Conservation (phyloP, 441 rosid genomes). For the Erysimum cheiri region DNA sequence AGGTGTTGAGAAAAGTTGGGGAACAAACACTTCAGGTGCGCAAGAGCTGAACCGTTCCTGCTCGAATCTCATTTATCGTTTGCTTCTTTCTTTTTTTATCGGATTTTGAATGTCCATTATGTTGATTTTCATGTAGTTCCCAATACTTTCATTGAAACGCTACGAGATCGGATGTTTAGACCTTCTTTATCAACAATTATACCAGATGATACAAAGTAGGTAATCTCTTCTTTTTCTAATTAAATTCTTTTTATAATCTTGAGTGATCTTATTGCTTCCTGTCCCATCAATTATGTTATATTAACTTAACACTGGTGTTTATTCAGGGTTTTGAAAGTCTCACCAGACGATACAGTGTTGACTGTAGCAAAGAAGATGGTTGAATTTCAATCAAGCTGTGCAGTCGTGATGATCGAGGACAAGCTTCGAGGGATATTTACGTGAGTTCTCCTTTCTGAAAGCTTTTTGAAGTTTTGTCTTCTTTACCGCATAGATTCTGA, state of each 20-base stretch:
- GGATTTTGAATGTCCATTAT: background rate
- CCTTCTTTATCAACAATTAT: constrained; percentile 88
- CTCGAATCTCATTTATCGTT: background rate
- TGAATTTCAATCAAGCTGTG: constrained; percentile 73
- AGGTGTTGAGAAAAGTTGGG: constrained; percentile 96
- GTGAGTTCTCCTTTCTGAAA: constrained; percentile 54
- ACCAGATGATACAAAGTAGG: constrained; percentile 94
- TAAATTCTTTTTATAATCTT: constrained; percentile 11
- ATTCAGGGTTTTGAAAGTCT: constrained; percentile 84
- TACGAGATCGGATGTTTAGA: constrained; percentile 89
- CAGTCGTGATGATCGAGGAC: constrained; percentile 75
- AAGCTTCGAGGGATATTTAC: constrained; percentile 88
- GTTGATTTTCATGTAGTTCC: constrained; percentile 58
- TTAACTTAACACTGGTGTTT: constrained; percentile 18
- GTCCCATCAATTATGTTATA: constrained; percentile 8
- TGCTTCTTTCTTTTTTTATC: constrained; percentile 19
- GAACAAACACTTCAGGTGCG: constrained; percentile 77
- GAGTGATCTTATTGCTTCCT: background rate
- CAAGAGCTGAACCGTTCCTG: constrained; percentile 20
- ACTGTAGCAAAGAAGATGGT: constrained; percentile 84
- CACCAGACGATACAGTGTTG: constrained; percentile 82
- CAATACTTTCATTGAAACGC: constrained; percentile 83
- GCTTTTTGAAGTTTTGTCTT: constrained; percentile 18
- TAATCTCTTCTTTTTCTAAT: constrained; percentile 56
- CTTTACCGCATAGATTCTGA: constrained; percentile 19